phyloP scores from a whole-genome alignment of 768 basidiomycete species.

The Polyporus arcularius region DNA sequence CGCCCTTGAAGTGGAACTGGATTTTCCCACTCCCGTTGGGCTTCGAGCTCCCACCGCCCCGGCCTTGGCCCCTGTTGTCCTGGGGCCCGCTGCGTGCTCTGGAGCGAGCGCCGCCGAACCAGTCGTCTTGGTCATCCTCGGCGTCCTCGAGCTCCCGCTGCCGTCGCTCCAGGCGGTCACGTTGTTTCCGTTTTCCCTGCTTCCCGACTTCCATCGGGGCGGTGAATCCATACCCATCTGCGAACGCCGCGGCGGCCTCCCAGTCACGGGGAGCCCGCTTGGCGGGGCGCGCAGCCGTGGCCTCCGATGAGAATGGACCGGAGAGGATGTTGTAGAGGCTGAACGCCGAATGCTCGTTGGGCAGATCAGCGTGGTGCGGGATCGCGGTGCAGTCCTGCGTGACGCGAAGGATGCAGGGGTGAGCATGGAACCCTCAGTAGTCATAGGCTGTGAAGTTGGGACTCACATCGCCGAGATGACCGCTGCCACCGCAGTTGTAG shows the following conservation, averaged over 20 bases:
- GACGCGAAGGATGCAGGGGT: not conserved
- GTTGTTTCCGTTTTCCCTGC: conserved; percentile 62
- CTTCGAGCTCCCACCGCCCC: conserved; percentile 17
- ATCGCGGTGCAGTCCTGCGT: conserved; percentile 60
- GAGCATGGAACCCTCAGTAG: not conserved
- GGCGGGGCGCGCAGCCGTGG: conserved; percentile 25
- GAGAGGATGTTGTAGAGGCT: conserved; percentile 57
- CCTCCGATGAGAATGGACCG: conserved; percentile 66
- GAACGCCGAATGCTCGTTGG: conserved; percentile 67
- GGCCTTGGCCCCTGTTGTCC: conserved; percentile 16
- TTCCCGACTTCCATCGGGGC: conserved; percentile 65
- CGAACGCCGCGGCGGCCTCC: conserved; percentile 40
- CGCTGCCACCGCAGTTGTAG: conserved; percentile 72
- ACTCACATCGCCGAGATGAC: conserved; percentile 74
- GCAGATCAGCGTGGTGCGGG: conserved; percentile 40
- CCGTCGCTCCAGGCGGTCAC: conserved; percentile 53
- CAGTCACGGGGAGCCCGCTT: conserved; percentile 45
- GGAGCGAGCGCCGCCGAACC: conserved; percentile 53
- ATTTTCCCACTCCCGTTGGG: conserved; percentile 22
- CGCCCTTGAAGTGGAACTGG: conserved; percentile 15
- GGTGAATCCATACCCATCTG: conserved; percentile 47
- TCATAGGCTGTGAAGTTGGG: not conserved
- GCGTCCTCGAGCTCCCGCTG: conserved; percentile 43
- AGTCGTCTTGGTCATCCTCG: conserved; percentile 60
- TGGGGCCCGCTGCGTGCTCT: conserved; percentile 37